Conservation (phyloP, 202 grass and related monocot genomes). For the Zoysia matrella region DNA sequence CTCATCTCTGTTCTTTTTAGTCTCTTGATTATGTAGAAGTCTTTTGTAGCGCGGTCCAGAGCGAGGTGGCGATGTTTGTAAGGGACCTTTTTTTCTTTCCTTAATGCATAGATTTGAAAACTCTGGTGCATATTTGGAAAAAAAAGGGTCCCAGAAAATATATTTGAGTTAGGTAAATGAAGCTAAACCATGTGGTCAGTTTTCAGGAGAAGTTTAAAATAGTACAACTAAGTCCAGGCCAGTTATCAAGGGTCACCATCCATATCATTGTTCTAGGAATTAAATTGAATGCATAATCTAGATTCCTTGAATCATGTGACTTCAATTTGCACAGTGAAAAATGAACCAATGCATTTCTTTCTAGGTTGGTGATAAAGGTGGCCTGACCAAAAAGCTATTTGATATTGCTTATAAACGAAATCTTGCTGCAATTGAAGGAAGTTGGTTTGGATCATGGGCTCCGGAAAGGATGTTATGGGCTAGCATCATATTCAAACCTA, state of each 20-base stretch:
- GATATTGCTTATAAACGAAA: too few relatives aligned
- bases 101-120: too few relatives aligned
- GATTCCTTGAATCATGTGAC: not conserved
- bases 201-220: not conserved
- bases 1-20: too few relatives aligned
- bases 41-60: too few relatives aligned
- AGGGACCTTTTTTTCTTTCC: too few relatives aligned
- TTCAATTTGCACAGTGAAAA: not conserved
- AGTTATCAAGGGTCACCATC: not conserved
- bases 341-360: constrained; percentile 26
- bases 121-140: too few relatives aligned
- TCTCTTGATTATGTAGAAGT: too few relatives aligned
- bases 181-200: not conserved
- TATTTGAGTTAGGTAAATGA: not conserved
- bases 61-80: too few relatives aligned
- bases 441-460: constrained; percentile 66
- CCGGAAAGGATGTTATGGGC: constrained; percentile 78
- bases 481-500: constrained; percentile 65
- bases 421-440: constrained; percentile 50
- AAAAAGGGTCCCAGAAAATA: too few relatives aligned
- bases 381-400: too few relatives aligned
- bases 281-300: not conserved
- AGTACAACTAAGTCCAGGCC: not conserved
- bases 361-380: constrained; percentile 7
- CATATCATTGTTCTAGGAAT: too few relatives aligned